phyloP scores from a whole-genome alignment of 2,329 filamentous ascomycete species.

The Elsinoe necatrix region DNA sequence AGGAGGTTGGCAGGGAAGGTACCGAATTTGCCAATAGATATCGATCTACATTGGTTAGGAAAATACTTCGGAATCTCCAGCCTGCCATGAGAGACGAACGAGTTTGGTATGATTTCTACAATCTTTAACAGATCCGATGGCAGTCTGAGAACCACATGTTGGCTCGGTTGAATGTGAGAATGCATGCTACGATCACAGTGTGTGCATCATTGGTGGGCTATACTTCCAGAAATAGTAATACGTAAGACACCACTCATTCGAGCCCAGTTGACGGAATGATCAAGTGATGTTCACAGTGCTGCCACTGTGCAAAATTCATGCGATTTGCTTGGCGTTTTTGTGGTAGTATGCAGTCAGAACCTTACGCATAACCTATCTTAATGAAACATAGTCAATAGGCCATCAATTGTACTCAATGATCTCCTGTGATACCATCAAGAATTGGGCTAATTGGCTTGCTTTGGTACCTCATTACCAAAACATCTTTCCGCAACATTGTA shows the following conservation, averaged over 20 bases:
- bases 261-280: no score
- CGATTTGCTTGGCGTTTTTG: background rate
- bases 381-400: no score
- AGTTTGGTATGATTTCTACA: slow-evolving; percentile 52
- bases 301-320: no score
- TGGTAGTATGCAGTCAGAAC: no score
- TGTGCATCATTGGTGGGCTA: background rate
- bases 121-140: slow-evolving; percentile 52
- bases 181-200: slow-evolving; percentile 30
- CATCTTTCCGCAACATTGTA: no score
- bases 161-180: slow-evolving; percentile 41
- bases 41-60: slow-evolving; percentile 26
- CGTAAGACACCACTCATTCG: background rate
- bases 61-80: slow-evolving; percentile 41
- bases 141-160: slow-evolving; percentile 47
- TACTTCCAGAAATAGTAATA: background rate
- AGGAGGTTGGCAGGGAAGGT: slow-evolving; percentile 82
- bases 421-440: no score
- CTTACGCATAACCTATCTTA: no score
- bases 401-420: no score
- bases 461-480: no score
- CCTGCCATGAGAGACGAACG: slow-evolving; percentile 45
- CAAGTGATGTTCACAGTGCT: no score
- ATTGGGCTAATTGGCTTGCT: no score
- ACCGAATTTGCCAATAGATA: slow-evolving; percentile 88